Base-by-base conservation (phyloP, 352 stramenopile species). In the Phytophthora brassicae region DNA sequence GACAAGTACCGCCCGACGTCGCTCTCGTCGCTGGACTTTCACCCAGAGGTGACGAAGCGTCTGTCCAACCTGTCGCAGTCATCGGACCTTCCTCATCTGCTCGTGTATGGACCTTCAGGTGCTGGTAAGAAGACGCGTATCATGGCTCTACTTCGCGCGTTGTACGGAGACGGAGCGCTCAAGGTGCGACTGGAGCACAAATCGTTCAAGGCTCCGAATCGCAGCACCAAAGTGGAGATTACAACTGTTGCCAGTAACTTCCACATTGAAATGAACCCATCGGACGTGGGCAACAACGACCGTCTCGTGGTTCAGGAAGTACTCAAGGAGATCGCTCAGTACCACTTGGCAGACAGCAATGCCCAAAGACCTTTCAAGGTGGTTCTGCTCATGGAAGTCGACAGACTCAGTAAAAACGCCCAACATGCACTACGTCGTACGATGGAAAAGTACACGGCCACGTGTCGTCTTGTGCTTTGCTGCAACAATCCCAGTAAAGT, bases 291-390 rank as follows among this genome's bases (percentile, higher is more conserved):
- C 20, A 96, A 88, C 45, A 97, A 97, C 70, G 98, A 99, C 80
- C 89, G 96, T 8, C 97, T 97, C 46, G 94, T 99, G 29, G 92
- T 99, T 39, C 97, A 99, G 74, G 96, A 99, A 69, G 94, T 99
- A 50, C 98, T 99, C 64, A 99, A 99, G 76, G 97, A 99, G 81
- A 99, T 99, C 64, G 97, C 98, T 9, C 86, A 98, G 70, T 95
- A 92, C 68, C 82, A 92, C 22, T 55, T 92, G 33, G 72, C 90
- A 0, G 86, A 95, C 58, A 66, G 78, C n/a, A 88, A 90, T 44
- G 81, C 86, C 8, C 80, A 77, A 28, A 81, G 81, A 41, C 69
- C 75, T 6, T 95, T 94, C 60, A 94, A 94, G 63, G 94, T 99
- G 36, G 95, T 99, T 31, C 75, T 99, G 29, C 77, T 99, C 23